These are phyloP conservation scores for Dendrothele bispora DNA, from an alignment of 768 basidiomycete genomes.

Conservation along the genomic window DNA sequence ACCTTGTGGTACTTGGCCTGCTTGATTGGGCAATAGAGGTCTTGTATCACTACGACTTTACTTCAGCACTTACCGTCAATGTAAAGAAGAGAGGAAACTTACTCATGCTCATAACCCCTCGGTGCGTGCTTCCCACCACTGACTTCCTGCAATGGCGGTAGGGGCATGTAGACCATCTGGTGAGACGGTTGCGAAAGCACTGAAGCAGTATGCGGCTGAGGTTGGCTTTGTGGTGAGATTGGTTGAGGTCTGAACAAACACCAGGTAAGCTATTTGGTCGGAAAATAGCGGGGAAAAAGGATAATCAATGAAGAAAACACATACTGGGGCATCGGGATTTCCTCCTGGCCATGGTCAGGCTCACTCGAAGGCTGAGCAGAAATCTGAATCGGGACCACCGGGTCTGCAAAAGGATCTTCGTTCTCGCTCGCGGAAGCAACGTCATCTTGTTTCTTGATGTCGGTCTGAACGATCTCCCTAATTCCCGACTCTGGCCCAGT, in stretches of 20 bases:
- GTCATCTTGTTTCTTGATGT: no score
- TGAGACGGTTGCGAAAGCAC: conserved; percentile 11
- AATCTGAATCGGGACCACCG: no score
- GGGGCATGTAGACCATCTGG: conserved; percentile 36
- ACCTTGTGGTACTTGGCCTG: not conserved
- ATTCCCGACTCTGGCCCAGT: no score
- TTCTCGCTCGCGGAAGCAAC: no score
- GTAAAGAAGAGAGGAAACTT: conserved; percentile 10
- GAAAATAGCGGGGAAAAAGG: not conserved
- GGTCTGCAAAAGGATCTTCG: no score
- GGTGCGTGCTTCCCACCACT: conserved; percentile 28
- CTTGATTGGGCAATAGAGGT: not conserved
- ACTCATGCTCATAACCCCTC: conserved; percentile 28
- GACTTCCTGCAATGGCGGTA: conserved; percentile 42
- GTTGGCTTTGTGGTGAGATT: no score
- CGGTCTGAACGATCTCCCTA: no score
- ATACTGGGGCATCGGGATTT: conserved; percentile 31
- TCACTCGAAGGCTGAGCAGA: no score
- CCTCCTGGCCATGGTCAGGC: not conserved
- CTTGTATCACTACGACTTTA: no score
- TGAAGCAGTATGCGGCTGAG: no score
- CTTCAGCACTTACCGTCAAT: no score
- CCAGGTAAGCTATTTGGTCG: not conserved
- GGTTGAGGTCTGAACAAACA: not conserved
- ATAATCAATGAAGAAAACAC: conserved; percentile 11